phyloP scores from a whole-genome alignment of 1,284 basidiomycete species.

The Afroboletus lepidellus region DNA sequence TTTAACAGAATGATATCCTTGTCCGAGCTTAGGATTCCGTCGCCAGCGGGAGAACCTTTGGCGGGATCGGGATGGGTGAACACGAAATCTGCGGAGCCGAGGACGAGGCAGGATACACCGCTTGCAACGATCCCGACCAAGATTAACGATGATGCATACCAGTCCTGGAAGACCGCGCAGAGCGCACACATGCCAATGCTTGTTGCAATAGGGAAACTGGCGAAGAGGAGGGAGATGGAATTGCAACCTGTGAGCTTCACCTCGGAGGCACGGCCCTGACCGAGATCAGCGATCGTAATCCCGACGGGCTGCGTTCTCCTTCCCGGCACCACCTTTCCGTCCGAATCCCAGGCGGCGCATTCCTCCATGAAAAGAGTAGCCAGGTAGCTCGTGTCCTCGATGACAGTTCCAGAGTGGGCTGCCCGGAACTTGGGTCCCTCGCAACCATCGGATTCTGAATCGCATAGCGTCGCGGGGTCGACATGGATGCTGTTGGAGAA shows the following conservation, averaged over 20 bases:
- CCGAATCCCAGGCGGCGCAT: neutral
- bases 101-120: neutral
- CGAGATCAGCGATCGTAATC: neutral
- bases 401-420: neutral
- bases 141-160: neutral
- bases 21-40: neutral
- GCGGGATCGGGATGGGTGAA: neutral
- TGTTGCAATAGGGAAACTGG: neutral
- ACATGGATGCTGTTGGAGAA: neutral
- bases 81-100: neutral
- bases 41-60: neutral
- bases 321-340: neutral
- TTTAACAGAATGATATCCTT: slow-evolving; percentile 10
- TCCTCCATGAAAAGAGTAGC: neutral
- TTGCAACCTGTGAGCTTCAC: neutral
- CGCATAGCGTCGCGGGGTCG: neutral
- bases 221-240: neutral
- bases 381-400: neutral
- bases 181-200: neutral
- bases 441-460: neutral
- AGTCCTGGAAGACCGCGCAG: neutral
- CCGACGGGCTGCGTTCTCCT: neutral
- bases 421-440: neutral
- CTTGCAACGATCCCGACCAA: neutral
- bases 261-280: neutral